phyloP scores from a whole-genome alignment of 2,329 filamentous ascomycete species.

The Cytospora piceae region DNA sequence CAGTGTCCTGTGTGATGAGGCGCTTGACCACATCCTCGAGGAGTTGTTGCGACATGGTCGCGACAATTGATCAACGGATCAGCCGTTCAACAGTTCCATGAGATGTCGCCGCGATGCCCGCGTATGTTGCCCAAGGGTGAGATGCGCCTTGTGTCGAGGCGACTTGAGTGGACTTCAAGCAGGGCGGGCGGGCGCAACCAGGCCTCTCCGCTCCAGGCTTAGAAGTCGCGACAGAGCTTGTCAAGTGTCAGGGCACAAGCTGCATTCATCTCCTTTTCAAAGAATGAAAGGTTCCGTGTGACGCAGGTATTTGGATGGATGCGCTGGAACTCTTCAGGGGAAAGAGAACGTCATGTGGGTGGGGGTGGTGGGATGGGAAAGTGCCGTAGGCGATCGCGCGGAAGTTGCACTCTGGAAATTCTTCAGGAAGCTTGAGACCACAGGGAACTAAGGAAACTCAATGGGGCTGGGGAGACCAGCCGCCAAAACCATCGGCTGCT shows the following conservation, averaged over 20 bases:
- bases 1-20: slow-evolving; percentile 59
- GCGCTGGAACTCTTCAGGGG: background rate
- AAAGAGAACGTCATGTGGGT: slow-evolving; percentile 10
- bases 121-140: background rate
- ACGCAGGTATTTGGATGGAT: background rate
- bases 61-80: slow-evolving; percentile 43
- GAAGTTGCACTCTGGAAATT: slow-evolving; percentile 37
- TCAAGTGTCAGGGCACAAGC: slow-evolving; percentile 10
- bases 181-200: slow-evolving; percentile 17
- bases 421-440: slow-evolving; percentile 31
- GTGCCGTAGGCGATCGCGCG: slow-evolving; percentile 6
- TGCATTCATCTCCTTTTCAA: slow-evolving; percentile 15
- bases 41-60: slow-evolving; percentile 62
- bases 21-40: slow-evolving; percentile 68
- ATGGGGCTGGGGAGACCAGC: slow-evolving; percentile 37
- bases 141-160: slow-evolving; percentile 9
- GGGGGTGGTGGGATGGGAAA: slow-evolving; percentile 3
- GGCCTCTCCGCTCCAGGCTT: slow-evolving; percentile 29
- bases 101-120: background rate
- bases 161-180: slow-evolving; percentile 5
- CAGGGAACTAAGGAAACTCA: slow-evolving; percentile 29
- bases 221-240: slow-evolving; percentile 33
- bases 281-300: background rate
- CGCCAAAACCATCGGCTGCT: slow-evolving; percentile 40
- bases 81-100: slow-evolving; percentile 29